These are phyloP conservation scores for Phaffia australis DNA, from an alignment of 768 basidiomycete genomes.

Conservation along the genomic window DNA sequence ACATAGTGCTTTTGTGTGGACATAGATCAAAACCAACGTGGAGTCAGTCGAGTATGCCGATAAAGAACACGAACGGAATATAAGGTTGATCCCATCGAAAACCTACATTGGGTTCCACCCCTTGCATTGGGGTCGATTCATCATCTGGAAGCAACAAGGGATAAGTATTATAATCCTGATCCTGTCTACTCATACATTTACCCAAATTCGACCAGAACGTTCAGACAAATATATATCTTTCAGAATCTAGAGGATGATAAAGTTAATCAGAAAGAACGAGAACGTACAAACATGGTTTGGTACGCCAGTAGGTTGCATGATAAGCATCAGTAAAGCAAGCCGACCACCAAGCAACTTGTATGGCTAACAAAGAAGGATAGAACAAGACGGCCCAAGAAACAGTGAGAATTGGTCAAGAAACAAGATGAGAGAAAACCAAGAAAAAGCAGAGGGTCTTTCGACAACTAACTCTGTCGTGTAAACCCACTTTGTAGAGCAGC, in stretches of 20 bases:
- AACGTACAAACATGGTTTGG: slow-evolving; percentile 63
- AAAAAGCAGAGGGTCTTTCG: too few relatives aligned
- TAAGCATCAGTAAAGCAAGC: slow-evolving; percentile 69
- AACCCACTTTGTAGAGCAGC: slow-evolving; percentile 29
- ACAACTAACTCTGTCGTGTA: slow-evolving; percentile 23
- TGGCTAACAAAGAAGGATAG: background rate
- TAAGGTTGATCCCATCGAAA: background rate
- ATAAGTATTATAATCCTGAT: background rate
- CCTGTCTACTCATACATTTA: too few relatives aligned
- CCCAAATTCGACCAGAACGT: too few relatives aligned
- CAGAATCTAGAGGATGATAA: background rate
- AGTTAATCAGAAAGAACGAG: slow-evolving; percentile 4
- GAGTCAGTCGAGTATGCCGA: background rate
- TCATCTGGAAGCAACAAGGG: background rate
- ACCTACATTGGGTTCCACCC: background rate
- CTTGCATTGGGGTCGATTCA: background rate
- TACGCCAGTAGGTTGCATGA: slow-evolving; percentile 68
- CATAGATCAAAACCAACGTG: background rate
- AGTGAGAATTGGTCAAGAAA: background rate
- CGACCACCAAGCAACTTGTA: slow-evolving; percentile 79
- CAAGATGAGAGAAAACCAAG: too few relatives aligned
- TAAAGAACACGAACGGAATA: background rate
- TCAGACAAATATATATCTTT: too few relatives aligned
- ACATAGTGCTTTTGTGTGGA: slow-evolving; percentile 35
- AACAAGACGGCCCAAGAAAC: background rate